A percentile compares a stretch with the other conserved stretches of the same genome.
Conservation (phyloP, 805 yeast species). For the Starmerella cellae region DNA sequence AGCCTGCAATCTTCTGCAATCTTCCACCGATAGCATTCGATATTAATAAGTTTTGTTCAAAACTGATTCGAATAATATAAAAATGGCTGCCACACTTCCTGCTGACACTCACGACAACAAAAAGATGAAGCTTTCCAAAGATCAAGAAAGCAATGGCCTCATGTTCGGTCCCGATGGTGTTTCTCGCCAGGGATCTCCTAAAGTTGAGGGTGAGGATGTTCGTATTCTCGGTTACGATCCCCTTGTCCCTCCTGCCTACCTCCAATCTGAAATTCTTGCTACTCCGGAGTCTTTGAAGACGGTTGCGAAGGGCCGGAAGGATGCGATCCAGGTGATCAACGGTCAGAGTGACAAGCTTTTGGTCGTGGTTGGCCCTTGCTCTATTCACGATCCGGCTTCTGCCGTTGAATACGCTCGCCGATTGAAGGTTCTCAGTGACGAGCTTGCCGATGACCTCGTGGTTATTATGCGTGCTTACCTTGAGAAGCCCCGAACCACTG, state of each 20-base stretch:
- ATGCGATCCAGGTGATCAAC: slow-evolving; percentile 57
- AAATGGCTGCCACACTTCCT: slow-evolving; percentile 2
- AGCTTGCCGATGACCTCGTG: slow-evolving; percentile 61
- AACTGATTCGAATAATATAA: too few species aligned
- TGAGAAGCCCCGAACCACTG: slow-evolving; percentile 97
- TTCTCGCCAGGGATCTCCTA: slow-evolving; percentile 17
- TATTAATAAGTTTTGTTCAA: too few species aligned
- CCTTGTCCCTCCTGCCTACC: slow-evolving; percentile 77
- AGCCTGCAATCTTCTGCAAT: too few species aligned
- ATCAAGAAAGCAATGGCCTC: slow-evolving; percentile 21
- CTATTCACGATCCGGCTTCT: slow-evolving; percentile 80
- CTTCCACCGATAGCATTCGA: too few species aligned
- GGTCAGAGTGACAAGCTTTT: slow-evolving; percentile 72
- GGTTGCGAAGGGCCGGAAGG: slow-evolving; percentile 65
- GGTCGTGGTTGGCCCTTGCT: slow-evolving; percentile 92
- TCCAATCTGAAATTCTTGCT: slow-evolving; percentile 71
- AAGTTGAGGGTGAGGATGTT: slow-evolving; percentile 48
- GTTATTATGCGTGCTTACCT: slow-evolving; percentile 94
- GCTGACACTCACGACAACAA: slow-evolving; percentile 5
- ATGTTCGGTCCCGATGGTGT: slow-evolving; percentile 25
- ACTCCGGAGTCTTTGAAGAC: slow-evolving; percentile 43
- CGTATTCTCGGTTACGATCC: slow-evolving; percentile 81
- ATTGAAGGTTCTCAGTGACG: slow-evolving; percentile 52
- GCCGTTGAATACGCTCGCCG: slow-evolving; percentile 78
- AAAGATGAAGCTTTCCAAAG: slow-evolving; percentile 2